These are phyloP conservation scores for Oryza glaberrima DNA, from an alignment of 176 grass and related monocot genomes.

Conservation along the genomic window DNA sequence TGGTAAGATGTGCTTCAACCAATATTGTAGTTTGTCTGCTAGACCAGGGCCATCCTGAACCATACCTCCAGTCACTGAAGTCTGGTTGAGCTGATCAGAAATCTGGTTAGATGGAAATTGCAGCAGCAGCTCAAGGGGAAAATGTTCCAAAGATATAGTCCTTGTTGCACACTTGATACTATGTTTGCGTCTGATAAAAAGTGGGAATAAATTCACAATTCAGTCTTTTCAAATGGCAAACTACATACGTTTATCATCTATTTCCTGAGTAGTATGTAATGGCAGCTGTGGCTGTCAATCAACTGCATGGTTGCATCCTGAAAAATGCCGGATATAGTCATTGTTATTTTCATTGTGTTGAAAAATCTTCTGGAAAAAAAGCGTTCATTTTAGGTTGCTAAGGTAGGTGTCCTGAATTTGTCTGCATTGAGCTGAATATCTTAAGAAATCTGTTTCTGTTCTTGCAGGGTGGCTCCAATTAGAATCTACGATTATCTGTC, in stretches of 20 bases:
- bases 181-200: neutral
- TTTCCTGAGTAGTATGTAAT: neutral
- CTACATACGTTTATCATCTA: neutral
- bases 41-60: slow-evolving; percentile 32
- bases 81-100: slow-evolving; percentile 14
- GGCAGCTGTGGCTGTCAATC: neutral
- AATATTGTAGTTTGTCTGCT: slow-evolving; percentile 35
- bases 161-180: slow-evolving; percentile 22
- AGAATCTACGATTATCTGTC: slow-evolving; percentile 43
- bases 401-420: slow-evolving; percentile 11
- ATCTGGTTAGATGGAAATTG: slow-evolving; percentile 5
- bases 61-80: neutral
- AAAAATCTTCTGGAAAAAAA: neutral
- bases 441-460: slow-evolving; percentile 43
- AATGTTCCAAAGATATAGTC: slow-evolving; percentile 11
- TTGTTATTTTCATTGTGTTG: neutral
- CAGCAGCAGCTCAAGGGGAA: slow-evolving; percentile 16
- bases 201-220: neutral
- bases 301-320: neutral
- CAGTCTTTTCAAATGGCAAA: slow-evolving; percentile 1
- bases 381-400: neutral
- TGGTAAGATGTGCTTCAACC: slow-evolving; percentile 27
- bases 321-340: slow-evolving; percentile 27
- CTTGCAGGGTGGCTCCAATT: slow-evolving; percentile 57
- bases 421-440: slow-evolving; percentile 20